Percentiles rank a stretch among this genome's conserved stretches.
Conservation (phyloP, 2,329 filamentous ascomycete genomes). For the Fusarium longipes region DNA sequence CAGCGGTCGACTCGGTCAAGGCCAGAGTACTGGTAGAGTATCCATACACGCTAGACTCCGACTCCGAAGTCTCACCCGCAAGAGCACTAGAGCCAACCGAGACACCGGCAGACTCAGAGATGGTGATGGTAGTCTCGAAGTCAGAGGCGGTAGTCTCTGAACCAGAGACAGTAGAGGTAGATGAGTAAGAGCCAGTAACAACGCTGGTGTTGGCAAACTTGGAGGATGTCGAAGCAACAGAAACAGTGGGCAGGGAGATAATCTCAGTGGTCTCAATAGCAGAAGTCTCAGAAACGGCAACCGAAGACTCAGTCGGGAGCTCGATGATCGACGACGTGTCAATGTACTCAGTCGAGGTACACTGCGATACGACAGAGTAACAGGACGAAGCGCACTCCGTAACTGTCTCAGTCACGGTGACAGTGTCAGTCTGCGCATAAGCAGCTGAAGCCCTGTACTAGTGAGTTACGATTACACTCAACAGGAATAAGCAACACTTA, state of each 20-base stretch:
- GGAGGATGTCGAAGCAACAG: conserved; percentile 5
- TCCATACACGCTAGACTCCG: conserved; percentile 22
- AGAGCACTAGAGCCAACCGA: conserved; percentile 23
- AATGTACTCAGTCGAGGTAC: conserved; percentile 33
- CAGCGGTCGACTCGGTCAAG: background rate
- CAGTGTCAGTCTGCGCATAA: conserved; percentile 42
- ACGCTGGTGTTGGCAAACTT: conserved; percentile 17
- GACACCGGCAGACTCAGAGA: conserved; percentile 1
- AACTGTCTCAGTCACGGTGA: conserved; percentile 50
- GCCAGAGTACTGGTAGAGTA: conserved; percentile 24
- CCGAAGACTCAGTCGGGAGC: conserved; percentile 18
- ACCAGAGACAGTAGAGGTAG: background rate
- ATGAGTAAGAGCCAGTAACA: conserved; percentile 2
- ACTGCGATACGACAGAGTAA: conserved; percentile 40
- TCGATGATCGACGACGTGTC: conserved; percentile 20
- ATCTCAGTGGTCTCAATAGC: conserved; percentile 2
- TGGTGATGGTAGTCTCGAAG: background rate
- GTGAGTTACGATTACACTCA: background rate
- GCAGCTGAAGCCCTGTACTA: conserved; percentile 41
- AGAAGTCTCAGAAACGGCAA: conserved; percentile 6
- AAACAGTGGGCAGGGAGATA: conserved; percentile 20
- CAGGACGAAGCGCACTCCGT: conserved; percentile 46
- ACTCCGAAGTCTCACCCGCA: conserved; percentile 19
- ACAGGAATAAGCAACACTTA: conserved; percentile 20
- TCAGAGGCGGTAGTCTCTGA: background rate